These are phyloP conservation scores for Trypanosoma grayi DNA, from an alignment of 208 protist genomes.

Conservation along the genomic window DNA sequence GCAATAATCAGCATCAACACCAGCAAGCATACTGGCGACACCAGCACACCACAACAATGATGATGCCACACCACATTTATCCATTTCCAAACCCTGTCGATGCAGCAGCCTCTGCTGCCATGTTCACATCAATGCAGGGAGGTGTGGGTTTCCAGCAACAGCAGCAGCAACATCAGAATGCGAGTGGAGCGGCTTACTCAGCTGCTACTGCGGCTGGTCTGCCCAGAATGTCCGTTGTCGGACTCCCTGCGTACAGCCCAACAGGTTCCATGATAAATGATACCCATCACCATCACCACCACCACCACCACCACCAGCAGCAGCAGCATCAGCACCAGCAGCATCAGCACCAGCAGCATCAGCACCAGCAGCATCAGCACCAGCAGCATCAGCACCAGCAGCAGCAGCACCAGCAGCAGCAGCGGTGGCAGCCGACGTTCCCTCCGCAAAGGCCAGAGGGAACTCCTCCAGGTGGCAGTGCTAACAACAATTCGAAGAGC, in stretches of 20 bases:
- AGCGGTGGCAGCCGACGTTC: background rate
- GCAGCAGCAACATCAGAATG: conserved; percentile 4
- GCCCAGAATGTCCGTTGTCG: background rate
- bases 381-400: background rate
- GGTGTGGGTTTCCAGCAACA: conserved; percentile 5
- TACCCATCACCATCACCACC: background rate
- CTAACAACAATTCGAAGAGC: background rate
- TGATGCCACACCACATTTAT: conserved; percentile 21
- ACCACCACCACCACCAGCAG: conserved; percentile 15
- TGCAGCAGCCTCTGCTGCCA: background rate
- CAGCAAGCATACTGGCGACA: conserved; percentile 21
- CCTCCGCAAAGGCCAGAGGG: background rate
- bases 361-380: conserved; percentile 16
- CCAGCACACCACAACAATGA: conserved; percentile 2
- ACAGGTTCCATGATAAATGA: background rate
- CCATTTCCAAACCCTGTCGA: background rate
- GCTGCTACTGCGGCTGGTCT: background rate
- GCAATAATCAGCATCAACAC: conserved; percentile 17
- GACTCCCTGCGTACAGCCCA: background rate
- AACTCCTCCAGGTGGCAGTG: background rate
- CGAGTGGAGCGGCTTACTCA: background rate
- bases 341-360: conserved; percentile 13
- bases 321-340: conserved; percentile 19
- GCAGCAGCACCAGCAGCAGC: conserved; percentile 15
- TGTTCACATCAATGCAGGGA: conserved; percentile 6